Conservation (phyloP, 2,329 filamentous ascomycete genomes). For the Fusarium sp. region DNA sequence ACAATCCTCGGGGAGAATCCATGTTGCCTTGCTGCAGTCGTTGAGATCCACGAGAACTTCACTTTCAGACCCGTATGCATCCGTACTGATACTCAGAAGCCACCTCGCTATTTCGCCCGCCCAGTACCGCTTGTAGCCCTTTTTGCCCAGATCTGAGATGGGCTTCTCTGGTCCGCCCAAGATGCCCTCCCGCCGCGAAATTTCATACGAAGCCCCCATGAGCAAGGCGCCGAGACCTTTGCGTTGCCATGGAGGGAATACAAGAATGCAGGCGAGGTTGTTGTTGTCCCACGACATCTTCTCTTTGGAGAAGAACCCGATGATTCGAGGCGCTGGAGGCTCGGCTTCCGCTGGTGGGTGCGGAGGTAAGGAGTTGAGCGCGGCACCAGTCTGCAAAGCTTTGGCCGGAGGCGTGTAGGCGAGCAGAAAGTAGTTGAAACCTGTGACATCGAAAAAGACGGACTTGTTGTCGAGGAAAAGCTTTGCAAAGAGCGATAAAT, state of each 20-base stretch:
- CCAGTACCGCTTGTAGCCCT: slow-evolving; percentile 88
- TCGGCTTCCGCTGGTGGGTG: slow-evolving; percentile 6
- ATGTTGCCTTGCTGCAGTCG: slow-evolving; percentile 79
- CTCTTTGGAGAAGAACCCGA: slow-evolving; percentile 99
- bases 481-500: slow-evolving; percentile 94
- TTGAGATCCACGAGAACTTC: slow-evolving; percentile 70
- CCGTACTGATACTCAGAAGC: slow-evolving; percentile 59
- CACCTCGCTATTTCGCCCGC: slow-evolving; percentile 82
- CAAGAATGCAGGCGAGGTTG: slow-evolving; percentile 93
- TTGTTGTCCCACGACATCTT: slow-evolving; percentile 99
- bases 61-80: slow-evolving; percentile 37
- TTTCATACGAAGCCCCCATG: slow-evolving; percentile 93
- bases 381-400: slow-evolving; percentile 22
- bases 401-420: slow-evolving; percentile 68
- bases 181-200: slow-evolving; percentile 82
- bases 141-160: slow-evolving; percentile 83
- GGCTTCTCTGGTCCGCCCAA: slow-evolving; percentile 95
- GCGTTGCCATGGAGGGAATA: slow-evolving; percentile 95
- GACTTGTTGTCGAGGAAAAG: slow-evolving; percentile 98
- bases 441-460: slow-evolving; percentile 95
- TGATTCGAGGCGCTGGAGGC: slow-evolving; percentile 62
- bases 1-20: slow-evolving; percentile 87
- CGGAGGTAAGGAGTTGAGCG: not conserved
- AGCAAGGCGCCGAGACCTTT: slow-evolving; percentile 87
- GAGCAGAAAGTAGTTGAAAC: slow-evolving; percentile 94